Evolutionary conservation across 352 stramenopile genomes (phyloP), one percentile per base, ranked within the genome.

Genomic region (Lagenidium giganteum): DNA sequence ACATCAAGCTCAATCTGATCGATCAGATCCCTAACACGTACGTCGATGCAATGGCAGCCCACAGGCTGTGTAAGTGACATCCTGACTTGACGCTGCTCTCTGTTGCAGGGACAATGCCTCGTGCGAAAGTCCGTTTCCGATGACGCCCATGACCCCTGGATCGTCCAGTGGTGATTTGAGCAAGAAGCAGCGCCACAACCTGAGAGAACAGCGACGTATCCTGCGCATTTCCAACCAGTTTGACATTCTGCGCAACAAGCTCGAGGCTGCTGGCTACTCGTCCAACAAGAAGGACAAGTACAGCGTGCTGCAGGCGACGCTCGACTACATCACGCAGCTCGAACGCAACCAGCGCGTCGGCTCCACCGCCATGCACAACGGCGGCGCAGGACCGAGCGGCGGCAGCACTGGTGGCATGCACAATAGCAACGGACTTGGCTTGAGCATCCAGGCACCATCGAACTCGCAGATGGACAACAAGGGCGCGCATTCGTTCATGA

Each of bases 281-380:
- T 82, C 69, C 5, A 80, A 69, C 37, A 92, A 89, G 65, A 92
- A 87, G 49, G 79, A 92, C 70, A 92, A 92, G 57, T 87, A 87
- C 57, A 87, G 71, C 36, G 78, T 92, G 36, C 63, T 92, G 13
- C 76, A 88, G 45, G 76, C 79, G 17, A 92, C 79, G 38, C 72
- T 92, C 41, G 79, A 88, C 51, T 92, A 92, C 63, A 87, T 92
- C 46, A 64, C 44, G 5, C 71, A 79, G 41, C 67, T 92, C 22
- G 79, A 92, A 48, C 64, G 61, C 40, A 83, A 86, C 55, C 70
- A 85, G 26, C 29, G 47, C 49, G n/a, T 24, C 37, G 13, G 22
- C 41, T 14, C 14, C 46, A 56, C 5, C 34, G 36, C n/a, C 54
- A 62, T 12, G 41, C 30, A 43, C 25, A 49, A 40, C 27, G 31